These are phyloP conservation scores for Mediolabrus comicus DNA, from an alignment of 108 stramenopile genomes.

Conservation along the genomic window DNA sequence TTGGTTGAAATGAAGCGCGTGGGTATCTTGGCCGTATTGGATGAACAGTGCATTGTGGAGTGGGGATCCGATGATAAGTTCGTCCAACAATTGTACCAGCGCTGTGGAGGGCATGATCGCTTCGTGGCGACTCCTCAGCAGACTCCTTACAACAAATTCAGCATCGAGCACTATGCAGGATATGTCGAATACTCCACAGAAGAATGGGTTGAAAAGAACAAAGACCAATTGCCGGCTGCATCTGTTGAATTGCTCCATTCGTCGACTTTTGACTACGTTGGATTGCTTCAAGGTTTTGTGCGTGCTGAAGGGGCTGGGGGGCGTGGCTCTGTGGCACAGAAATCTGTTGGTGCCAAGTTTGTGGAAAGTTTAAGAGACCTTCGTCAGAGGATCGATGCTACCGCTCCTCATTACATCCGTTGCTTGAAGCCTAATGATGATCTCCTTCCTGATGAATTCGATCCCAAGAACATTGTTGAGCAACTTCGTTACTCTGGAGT, in stretches of 20 bases:
- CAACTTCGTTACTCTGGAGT: constrained; percentile 98
- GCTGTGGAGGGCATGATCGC: constrained; percentile 62
- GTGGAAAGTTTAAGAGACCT: constrained; percentile 73
- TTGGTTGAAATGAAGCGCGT: constrained; percentile 90
- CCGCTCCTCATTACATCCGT: constrained; percentile 85
- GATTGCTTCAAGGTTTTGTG: constrained; percentile 39
- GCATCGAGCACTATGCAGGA: constrained; percentile 95
- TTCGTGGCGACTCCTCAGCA: constrained; percentile 52
- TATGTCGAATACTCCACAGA: constrained; percentile 86
- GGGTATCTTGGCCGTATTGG: constrained; percentile 90
- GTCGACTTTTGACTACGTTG: constrained; percentile 61
- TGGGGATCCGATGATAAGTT: constrained; percentile 87
- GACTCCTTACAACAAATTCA: constrained; percentile 78
- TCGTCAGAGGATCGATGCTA: constrained; percentile 63
- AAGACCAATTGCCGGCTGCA: constrained; percentile 81
- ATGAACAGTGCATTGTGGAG: constrained; percentile 95
- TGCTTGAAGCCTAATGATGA: constrained; percentile 88
- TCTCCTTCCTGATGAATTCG: constrained; percentile 77
- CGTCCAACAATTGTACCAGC: constrained; percentile 64
- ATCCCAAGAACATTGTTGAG: constrained; percentile 80
- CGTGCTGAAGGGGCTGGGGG: constrained; percentile 62
- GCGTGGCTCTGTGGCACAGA: constrained; percentile 61
- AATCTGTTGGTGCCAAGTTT: constrained; percentile 82
- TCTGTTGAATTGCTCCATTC: constrained; percentile 66
- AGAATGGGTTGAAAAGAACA: constrained; percentile 87